These are phyloP conservation scores for Thraustochytrium striatum DNA, from an alignment of 352 stramenopile species.

Conservation along the genomic window DNA sequence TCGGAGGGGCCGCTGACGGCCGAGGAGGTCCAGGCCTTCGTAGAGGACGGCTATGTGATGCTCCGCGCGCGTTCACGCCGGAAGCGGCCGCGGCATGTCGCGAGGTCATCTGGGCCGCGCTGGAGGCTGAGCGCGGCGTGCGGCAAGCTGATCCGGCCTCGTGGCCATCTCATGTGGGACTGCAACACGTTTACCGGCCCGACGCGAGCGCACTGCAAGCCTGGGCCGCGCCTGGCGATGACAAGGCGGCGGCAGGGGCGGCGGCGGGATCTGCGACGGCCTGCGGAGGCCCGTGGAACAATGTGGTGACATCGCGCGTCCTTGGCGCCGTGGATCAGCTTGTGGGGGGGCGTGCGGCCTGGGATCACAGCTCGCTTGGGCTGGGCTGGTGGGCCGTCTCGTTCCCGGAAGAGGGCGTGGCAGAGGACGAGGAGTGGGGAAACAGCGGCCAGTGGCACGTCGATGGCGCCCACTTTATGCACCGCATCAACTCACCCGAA, in stretches of 20 bases:
- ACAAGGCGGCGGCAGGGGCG: neutral
- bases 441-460: conserved; percentile 72
- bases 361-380: conserved; percentile 61
- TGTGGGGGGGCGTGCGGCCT: conserved; percentile 64
- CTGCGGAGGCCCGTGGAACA: conserved; percentile 51
- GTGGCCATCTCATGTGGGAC: conserved; percentile 60
- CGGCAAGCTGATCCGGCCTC: conserved; percentile 55
- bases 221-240: too few relatives aligned
- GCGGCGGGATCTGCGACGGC: neutral
- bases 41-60: conserved; percentile 68
- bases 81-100: conserved; percentile 59
- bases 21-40: conserved; percentile 60
- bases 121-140: conserved; percentile 57
- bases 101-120: conserved; percentile 58
- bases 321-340: conserved; percentile 62
- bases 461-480: conserved; percentile 68
- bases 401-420: conserved; percentile 62
- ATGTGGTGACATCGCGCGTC: neutral
- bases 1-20: conserved; percentile 26
- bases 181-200: conserved; percentile 11
- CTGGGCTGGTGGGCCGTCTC: conserved; percentile 77
- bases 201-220: too few relatives aligned
- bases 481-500: conserved; percentile 66
- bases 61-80: conserved; percentile 61
- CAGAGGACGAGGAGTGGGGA: conserved; percentile 58